Evolutionary conservation across 441 rosid genomes (phyloP).

Genomic region (Metrosideros polymorpha): DNA sequence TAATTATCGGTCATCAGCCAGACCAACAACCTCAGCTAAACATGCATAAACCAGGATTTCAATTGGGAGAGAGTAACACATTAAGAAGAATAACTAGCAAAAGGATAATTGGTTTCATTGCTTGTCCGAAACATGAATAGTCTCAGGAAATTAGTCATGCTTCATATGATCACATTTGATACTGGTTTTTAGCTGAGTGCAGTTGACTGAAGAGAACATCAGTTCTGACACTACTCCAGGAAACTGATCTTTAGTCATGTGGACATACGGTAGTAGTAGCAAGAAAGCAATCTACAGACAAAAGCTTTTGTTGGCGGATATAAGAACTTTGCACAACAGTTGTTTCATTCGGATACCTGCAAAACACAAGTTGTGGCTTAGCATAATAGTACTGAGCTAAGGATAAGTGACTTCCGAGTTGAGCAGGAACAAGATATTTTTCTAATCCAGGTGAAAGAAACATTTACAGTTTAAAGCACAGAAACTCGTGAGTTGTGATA

Average conservation of each 20-base stretch:
- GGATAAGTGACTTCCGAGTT: background rate
- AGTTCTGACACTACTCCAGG: background rate
- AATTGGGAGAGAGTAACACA: background rate
- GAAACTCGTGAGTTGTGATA: background rate
- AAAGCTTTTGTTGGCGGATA: background rate
- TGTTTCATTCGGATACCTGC: background rate
- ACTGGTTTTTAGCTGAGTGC: background rate
- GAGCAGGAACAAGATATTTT: background rate
- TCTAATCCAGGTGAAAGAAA: background rate
- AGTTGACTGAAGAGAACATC: background rate
- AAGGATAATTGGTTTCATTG: background rate
- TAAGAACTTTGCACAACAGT: background rate
- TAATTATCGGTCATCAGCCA: background rate
- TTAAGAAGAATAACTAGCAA: background rate
- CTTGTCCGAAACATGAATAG: background rate
- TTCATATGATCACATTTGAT: background rate
- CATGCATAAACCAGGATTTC: background rate
- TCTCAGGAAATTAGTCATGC: background rate
- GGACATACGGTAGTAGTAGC: background rate
- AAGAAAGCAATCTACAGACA: background rate
- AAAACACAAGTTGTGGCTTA: background rate
- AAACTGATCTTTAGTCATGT: background rate
- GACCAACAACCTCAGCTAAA: background rate
- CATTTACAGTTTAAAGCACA: background rate
- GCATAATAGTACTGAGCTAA: background rate